These are phyloP conservation scores for Bolboschoenoplectus hybrid DNA, from an alignment of 202 grass and related monocot species.

Conservation along the genomic window DNA sequence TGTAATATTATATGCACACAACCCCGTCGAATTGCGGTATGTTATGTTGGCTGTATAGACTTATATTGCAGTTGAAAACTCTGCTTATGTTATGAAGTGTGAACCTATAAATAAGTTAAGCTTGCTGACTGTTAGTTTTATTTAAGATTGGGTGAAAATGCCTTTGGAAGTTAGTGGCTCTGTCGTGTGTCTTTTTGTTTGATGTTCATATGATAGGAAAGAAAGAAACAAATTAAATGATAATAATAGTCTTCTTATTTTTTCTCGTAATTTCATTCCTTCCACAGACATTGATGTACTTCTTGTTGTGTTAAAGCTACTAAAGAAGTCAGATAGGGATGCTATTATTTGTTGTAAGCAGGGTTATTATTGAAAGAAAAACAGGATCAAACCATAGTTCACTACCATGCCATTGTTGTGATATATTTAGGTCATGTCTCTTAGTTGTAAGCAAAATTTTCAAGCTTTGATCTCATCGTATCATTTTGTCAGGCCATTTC, in stretches of 20 bases:
- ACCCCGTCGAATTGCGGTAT: constrained; percentile 89
- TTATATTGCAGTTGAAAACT: not conserved
- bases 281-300: constrained; percentile 20
- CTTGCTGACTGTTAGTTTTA: constrained; percentile 10
- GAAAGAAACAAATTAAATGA: not conserved
- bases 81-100: not conserved
- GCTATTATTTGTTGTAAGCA: constrained; percentile 17
- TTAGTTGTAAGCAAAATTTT: constrained; percentile 20
- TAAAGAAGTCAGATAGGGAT: constrained; percentile 13
- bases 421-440: constrained; percentile 17
- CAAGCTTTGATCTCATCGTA: constrained; percentile 9
- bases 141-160: not conserved
- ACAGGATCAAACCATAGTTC: not conserved
- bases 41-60: constrained; percentile 15
- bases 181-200: not conserved
- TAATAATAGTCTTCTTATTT: not conserved
- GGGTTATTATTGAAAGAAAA: constrained; percentile 16
- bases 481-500: constrained; percentile 78
- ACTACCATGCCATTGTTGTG: not conserved
- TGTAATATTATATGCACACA: constrained; percentile 97
- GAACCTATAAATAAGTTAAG: constrained; percentile 18
- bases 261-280: not conserved
- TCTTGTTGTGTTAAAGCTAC: constrained; percentile 22
- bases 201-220: constrained; percentile 8
- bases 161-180: not conserved